phyloP scores from a whole-genome alignment of 306 rosid genomes.

The Corylus heterophylla region DNA sequence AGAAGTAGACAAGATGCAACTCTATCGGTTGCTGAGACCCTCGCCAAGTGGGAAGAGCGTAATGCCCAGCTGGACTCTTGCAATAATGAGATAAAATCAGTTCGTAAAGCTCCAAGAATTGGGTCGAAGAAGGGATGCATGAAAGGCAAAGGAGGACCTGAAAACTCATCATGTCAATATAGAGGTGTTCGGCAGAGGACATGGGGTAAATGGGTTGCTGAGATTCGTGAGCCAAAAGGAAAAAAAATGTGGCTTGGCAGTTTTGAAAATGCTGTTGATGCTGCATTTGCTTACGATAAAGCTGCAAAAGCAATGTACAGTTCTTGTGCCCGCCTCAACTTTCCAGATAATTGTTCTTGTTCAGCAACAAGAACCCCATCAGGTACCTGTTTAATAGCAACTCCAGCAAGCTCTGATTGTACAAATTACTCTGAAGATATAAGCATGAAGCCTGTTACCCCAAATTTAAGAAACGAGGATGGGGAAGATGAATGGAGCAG shows the following conservation, averaged over 20 bases:
- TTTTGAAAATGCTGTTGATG: slow-evolving; percentile 62
- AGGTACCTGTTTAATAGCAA: slow-evolving; percentile 39
- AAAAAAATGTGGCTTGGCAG: slow-evolving; percentile 86
- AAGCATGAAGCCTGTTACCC: background rate
- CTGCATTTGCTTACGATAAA: slow-evolving; percentile 81
- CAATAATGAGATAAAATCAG: slow-evolving; percentile 31
- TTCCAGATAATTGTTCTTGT: slow-evolving; percentile 47
- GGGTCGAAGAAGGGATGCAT: slow-evolving; percentile 99
- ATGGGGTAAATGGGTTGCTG: slow-evolving; percentile 98
- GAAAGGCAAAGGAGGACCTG: slow-evolving; percentile 98
- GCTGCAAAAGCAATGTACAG: slow-evolving; percentile 96
- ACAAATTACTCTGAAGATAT: slow-evolving; percentile 64
- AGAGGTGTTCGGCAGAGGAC: slow-evolving; percentile 97
- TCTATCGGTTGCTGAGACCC: slow-evolving; percentile 61
- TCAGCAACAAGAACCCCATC: slow-evolving; percentile 29
- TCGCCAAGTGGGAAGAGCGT: slow-evolving; percentile 71
- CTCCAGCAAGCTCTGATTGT: slow-evolving; percentile 47
- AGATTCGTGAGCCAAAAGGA: slow-evolving; percentile 79
- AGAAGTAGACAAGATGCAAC: slow-evolving; percentile 57
- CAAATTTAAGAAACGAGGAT: slow-evolving; percentile 1
- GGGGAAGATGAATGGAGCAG: slow-evolving; percentile 27
- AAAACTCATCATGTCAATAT: slow-evolving; percentile 63
- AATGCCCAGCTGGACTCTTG: slow-evolving; percentile 40
- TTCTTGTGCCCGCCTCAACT: slow-evolving; percentile 70
- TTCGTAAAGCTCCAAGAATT: slow-evolving; percentile 61